These are phyloP conservation scores for Mucor indicus DNA, from an alignment of 371 early-diverging fungal genomes.

Conservation along the genomic window DNA sequence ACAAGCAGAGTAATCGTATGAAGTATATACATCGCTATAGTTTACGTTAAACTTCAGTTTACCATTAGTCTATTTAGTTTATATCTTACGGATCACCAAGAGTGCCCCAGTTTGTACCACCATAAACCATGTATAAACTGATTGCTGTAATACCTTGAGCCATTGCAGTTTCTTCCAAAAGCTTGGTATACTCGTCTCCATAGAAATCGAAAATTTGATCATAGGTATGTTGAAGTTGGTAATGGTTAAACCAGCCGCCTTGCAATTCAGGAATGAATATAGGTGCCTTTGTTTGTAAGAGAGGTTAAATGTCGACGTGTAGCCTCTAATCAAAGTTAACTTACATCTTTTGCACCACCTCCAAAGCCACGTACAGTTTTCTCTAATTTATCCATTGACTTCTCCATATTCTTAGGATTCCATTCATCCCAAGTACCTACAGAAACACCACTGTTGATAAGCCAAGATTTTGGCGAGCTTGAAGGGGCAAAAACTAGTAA, in stretches of 20 bases:
- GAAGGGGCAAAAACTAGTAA: constrained; percentile 64
- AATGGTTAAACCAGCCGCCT: constrained; percentile 83
- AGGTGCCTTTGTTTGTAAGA: constrained; percentile 58
- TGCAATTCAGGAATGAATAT: constrained; percentile 80
- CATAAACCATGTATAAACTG: constrained; percentile 75
- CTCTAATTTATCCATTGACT: constrained; percentile 65
- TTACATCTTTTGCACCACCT: constrained; percentile 61
- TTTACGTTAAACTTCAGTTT: not conserved
- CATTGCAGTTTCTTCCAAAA: constrained; percentile 58
- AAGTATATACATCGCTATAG: constrained; percentile 71
- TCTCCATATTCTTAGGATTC: constrained; percentile 56
- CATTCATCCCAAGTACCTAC: constrained; percentile 59
- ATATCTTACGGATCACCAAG: constrained; percentile 70
- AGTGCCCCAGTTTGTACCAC: constrained; percentile 87
- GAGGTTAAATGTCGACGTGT: too few relatives aligned
- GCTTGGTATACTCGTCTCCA: constrained; percentile 69
- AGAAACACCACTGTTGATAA: constrained; percentile 44
- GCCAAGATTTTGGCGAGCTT: constrained; percentile 58
- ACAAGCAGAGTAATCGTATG: constrained; percentile 78
- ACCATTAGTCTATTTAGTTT: not conserved
- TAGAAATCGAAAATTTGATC: constrained; percentile 71
- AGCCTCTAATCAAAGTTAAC: not conserved
- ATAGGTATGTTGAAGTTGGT: constrained; percentile 62
- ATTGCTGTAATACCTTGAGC: constrained; percentile 72
- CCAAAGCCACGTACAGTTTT: constrained; percentile 71